phyloP scores from a whole-genome alignment of 192 early-diverging fungal genomes.

The Diversispora eburnea region DNA sequence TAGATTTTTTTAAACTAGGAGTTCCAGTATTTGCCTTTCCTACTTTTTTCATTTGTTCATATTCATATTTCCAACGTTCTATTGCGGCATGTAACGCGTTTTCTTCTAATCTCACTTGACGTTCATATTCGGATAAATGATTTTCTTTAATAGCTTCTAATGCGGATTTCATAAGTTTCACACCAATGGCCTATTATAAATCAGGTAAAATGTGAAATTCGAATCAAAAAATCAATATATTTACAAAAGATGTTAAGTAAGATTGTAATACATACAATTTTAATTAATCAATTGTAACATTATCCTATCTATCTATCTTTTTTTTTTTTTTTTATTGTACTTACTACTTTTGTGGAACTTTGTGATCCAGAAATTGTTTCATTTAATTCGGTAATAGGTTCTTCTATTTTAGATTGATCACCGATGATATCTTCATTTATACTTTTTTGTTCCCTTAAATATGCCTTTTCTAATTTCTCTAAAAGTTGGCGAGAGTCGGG shows the following conservation, averaged over 20 bases:
- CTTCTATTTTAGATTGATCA: too few relatives aligned
- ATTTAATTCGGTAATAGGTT: too few relatives aligned
- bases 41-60: constrained; percentile 53
- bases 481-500: background rate
- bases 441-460: too few relatives aligned
- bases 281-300: too few relatives aligned
- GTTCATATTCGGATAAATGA: constrained; percentile 60
- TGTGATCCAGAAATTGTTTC: too few relatives aligned
- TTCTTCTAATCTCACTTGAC: constrained; percentile 80
- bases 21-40: constrained; percentile 52
- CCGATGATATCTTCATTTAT: too few relatives aligned
- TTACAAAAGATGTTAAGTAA: too few relatives aligned
- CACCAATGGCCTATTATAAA: constrained; percentile 57
- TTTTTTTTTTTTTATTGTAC: too few relatives aligned
- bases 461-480: background rate
- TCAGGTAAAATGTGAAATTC: background rate
- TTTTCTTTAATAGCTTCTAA: constrained; percentile 55
- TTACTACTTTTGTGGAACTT: too few relatives aligned
- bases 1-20: constrained; percentile 50
- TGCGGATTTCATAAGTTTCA: constrained; percentile 67
- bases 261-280: too few relatives aligned
- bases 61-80: constrained; percentile 56
- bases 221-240: background rate
- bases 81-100: constrained; percentile 74
- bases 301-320: too few relatives aligned